Evolutionary conservation across 352 stramenopile species (phyloP).

Genomic region (Phytopythium vexans): DNA sequence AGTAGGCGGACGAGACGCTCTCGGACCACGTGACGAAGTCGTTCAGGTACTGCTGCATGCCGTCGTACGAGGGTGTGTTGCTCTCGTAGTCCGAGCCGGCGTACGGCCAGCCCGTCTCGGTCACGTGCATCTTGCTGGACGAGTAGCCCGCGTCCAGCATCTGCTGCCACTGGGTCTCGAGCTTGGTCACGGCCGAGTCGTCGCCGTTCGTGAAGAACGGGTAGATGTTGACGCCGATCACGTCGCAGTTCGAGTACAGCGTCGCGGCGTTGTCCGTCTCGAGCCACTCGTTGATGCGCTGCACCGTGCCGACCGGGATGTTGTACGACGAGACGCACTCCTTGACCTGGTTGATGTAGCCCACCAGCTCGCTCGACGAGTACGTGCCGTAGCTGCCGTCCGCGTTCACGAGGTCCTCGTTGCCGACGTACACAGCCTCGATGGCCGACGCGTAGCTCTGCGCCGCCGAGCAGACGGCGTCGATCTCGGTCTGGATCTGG

Average conservation of each 20-base stretch:
- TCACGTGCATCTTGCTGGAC: constrained; percentile 31
- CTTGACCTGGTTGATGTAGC: constrained; percentile 60
- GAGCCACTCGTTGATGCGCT: constrained; percentile 69
- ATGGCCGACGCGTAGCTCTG: constrained; percentile 27
- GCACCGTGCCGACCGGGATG: constrained; percentile 59
- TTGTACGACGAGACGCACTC: constrained; percentile 26
- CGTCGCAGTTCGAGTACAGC: constrained; percentile 30
- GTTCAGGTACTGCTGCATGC: constrained; percentile 38
- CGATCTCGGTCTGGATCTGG: constrained; percentile 44
- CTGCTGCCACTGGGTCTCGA: constrained; percentile 46
- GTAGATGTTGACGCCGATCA: constrained; percentile 66
- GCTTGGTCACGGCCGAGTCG: constrained; percentile 33
- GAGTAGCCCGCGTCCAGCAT: constrained; percentile 36
- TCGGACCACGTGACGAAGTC: constrained; percentile 39
- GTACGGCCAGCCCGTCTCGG: constrained; percentile 58
- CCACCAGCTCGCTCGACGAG: constrained; percentile 32
- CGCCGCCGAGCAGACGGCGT: constrained; percentile 54
- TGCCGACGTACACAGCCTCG: constrained; percentile 67
- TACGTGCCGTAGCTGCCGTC: constrained; percentile 28
- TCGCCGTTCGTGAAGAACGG: constrained; percentile 54
- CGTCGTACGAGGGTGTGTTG: constrained; percentile 40
- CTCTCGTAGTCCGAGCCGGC: constrained; percentile 17
- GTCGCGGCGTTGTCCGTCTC: constrained; percentile 21
- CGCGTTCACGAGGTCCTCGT: constrained; percentile 65
- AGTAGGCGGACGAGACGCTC: constrained; percentile 30